Conservation (phyloP, 129 eudicot species). For the Lactuca saligna region DNA sequence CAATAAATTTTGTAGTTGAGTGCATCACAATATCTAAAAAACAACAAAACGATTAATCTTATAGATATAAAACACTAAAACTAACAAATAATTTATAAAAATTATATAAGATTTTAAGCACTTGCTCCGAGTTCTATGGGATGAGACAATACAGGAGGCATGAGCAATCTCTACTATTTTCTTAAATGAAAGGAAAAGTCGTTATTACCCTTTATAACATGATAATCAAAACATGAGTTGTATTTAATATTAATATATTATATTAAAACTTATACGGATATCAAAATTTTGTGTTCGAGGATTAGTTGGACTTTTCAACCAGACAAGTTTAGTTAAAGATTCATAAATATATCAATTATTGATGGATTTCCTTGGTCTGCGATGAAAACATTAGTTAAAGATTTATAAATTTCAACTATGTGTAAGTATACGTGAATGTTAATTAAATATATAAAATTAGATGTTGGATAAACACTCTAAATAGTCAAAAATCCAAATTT, state of each 20-base stretch:
- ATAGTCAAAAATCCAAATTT: neutral
- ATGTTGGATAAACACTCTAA: too few species aligned
- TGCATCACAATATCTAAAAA: constrained; percentile 90
- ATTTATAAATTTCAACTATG: too few species aligned
- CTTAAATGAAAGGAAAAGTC: constrained; percentile 43
- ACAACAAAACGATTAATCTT: constrained; percentile 1
- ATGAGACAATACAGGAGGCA: constrained; percentile 84
- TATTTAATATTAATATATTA: neutral
- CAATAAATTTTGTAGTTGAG: constrained; percentile 91
- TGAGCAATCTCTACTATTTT: constrained; percentile 90
- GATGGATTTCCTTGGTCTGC: too few species aligned
- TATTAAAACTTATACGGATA: constrained; percentile 59
- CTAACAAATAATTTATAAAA: neutral
- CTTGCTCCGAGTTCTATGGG: constrained; percentile 98
- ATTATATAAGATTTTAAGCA: constrained; percentile 20
- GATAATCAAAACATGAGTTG: constrained; percentile 8
- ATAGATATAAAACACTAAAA: constrained; percentile 8
- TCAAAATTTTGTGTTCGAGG: constrained; percentile 87
- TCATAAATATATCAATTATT: too few species aligned
- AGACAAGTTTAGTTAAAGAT: constrained; percentile 84
- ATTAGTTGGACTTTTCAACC: constrained; percentile 98
- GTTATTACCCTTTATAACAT: constrained; percentile 5
- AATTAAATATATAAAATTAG: too few species aligned
- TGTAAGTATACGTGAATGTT: too few species aligned
- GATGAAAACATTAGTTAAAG: too few species aligned